Conservation (phyloP, 768 basidiomycete species). For the Coprinopsis sp. region DNA sequence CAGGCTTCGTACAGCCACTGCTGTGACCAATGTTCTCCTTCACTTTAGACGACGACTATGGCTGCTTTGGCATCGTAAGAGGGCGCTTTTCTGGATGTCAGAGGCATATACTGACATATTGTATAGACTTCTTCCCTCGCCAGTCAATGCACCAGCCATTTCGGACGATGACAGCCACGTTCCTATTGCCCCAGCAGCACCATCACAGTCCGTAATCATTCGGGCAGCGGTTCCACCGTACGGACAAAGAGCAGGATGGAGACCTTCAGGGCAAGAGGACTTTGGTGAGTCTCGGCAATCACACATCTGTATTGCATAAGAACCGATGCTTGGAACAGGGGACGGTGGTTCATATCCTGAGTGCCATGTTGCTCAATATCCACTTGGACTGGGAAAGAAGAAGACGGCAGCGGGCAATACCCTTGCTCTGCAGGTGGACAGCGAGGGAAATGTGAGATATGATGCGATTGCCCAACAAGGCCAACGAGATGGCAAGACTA, state of each 20-base stretch:
- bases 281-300: conserved; percentile 53
- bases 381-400: conserved; percentile 91
- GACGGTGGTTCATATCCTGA: conserved; percentile 90
- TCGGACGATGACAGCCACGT: conserved; percentile 63
- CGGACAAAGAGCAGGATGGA: conserved; percentile 83
- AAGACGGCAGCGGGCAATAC: conserved; percentile 94
- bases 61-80: conserved; percentile 75
- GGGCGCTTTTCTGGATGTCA: neutral
- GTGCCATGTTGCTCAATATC: conserved; percentile 97
- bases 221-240: conserved; percentile 71
- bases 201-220: conserved; percentile 40
- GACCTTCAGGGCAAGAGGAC: conserved; percentile 74
- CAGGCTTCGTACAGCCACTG: conserved; percentile 2
- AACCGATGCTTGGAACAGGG: conserved; percentile 34
- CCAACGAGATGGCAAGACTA: conserved; percentile 75
- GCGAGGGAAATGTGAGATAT: conserved; percentile 94
- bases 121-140: conserved; percentile 64
- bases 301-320: conserved; percentile 4
- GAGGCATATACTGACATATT: conserved; percentile 6
- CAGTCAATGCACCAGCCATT: conserved; percentile 46
- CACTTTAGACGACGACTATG: conserved; percentile 21
- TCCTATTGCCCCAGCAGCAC: conserved; percentile 20
- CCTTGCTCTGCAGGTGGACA: conserved; percentile 92
- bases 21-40: conserved; percentile 7
- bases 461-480: conserved; percentile 97